Base-by-base conservation (phyloP, 768 basidiomycete genomes). In the Boletus rufocinnamomeus region DNA sequence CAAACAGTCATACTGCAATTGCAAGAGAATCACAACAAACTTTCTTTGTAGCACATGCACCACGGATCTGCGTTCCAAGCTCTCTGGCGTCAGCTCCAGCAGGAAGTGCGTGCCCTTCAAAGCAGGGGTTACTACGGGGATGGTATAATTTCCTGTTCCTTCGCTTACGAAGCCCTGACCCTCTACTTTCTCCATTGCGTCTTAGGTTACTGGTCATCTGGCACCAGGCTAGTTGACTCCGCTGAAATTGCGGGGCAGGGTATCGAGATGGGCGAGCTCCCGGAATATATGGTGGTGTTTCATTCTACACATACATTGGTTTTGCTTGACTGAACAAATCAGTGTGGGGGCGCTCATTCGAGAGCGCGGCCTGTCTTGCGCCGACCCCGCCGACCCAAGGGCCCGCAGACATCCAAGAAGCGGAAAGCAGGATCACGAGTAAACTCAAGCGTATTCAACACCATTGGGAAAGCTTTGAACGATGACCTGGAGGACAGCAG, bases 281-380 rank as follows among this genome's bases (percentile, higher is more conserved):
- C 91, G 5, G 88, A 92, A 75, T 92, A 85, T 67, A 82, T 92
- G 79, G 91, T 91, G 61, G 49, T 40, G 37, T 58, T 35, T 49
- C 9, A 3, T 50, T 44, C 28, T 52, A 21, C 17, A 41, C 37
- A n/a, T 47, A 16, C 14, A 7, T 47, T 14, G 23, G 8, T 40
- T 38, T 23, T 23, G 34, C 50, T 35, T 45, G 34, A 46, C 58
- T 52, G n/a, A 45, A 50, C 28, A 37, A 35, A 38, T 9, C 52
- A 91, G 89, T 92, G 91, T 61, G 91, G 92, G 53, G 91, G 91
- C 16, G 90, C 91, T 16, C 88, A 92, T 66, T 75, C 78, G 6
- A 82, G 84, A 44, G 66, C 80, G 6, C 81, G 87, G 4, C 86
- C 87, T n/a, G 75, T 80, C 28, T 73, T 77, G 7, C 64, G 73